Evolutionary conservation across 2,329 filamentous ascomycete species (phyloP), one percentile per base, ranked within the genome.

Genomic region (Penicillium vulpinum): DNA sequence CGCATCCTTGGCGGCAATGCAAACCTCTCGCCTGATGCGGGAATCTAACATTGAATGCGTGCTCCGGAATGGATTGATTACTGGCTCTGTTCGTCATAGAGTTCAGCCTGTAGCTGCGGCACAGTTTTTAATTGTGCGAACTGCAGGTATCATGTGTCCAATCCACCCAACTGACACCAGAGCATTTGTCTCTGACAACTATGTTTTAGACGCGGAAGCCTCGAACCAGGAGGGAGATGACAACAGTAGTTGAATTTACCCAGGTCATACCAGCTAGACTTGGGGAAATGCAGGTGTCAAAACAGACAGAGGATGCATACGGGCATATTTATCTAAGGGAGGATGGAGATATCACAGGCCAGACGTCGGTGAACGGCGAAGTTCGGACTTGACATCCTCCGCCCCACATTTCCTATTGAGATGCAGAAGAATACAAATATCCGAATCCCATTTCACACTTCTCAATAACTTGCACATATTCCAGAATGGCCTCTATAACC

Each of bases 381-480:
- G 38, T 5, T n/a, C 54, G 54, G 54, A 52, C 33, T 51, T 46
- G 53, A 45, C 26, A 45, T 51, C 36, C 48, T 38, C 39, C 36
- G 58, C 56, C 56, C 56, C 59, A 54, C 59, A 41, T 51, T 35
- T 36, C 21, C 8, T 16, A 36, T 45, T 45, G 18, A 28, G 50
- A 6, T n/a, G n/a, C n/a, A 15, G 13, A 7, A 36, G 35, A 56
- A 39, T 55, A 51, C 52, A 43, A 48, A 51, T 33, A 49, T 36
- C 22, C 28, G 1, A 38, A 18, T 26, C 44, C 7, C 4, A 16
- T 22, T 11, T 16, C 18, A 28, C 6, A 16, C 24, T 50, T 44
- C n/a, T 21, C 10, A 21, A 8, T 46, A 18, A 36, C 31, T 18
- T 33, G 4, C 35, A 18, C 24, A 26, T 35, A 16, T 43, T 22